phyloP scores from a whole-genome alignment of 2,329 filamentous ascomycete species.

The Venturia effusa region DNA sequence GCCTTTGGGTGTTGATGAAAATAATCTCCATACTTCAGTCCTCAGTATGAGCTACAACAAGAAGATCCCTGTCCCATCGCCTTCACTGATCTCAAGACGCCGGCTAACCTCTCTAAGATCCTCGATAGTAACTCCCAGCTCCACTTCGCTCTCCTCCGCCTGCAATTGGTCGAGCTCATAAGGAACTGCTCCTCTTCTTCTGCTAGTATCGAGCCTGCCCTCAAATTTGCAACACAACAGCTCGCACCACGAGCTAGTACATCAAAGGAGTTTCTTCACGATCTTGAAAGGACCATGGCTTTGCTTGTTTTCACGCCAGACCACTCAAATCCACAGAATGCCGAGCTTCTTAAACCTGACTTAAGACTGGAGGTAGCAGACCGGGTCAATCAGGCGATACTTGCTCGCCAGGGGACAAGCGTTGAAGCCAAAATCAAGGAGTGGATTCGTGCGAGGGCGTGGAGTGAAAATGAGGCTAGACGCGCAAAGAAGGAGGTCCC shows the following conservation, averaged over 20 bases:
- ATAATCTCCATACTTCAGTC: constrained; percentile 65
- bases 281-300: constrained; percentile 87
- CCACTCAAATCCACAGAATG: constrained; percentile 63
- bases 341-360: constrained; percentile 65
- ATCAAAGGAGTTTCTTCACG: constrained; percentile 69
- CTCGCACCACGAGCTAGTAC: constrained; percentile 78
- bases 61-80: constrained; percentile 7
- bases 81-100: neutral
- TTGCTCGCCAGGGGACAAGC: constrained; percentile 59
- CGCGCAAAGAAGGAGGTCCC: constrained; percentile 32
- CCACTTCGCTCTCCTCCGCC: constrained; percentile 78
- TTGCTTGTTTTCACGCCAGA: constrained; percentile 82
- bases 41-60: constrained; percentile 65
- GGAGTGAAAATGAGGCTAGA: constrained; percentile 61
- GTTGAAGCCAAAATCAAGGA: constrained; percentile 74
- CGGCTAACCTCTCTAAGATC: constrained; percentile 47
- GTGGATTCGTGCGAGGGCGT: constrained; percentile 70
- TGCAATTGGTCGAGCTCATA: constrained; percentile 92
- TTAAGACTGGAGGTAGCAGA: constrained; percentile 76
- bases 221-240: constrained; percentile 80
- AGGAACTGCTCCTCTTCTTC: constrained; percentile 54
- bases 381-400: constrained; percentile 79
- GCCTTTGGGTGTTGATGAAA: constrained; percentile 83
- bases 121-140: constrained; percentile 72
- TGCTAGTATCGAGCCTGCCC: constrained; percentile 65